These are phyloP conservation scores for Cercospora berteroae DNA, from an alignment of 2,329 filamentous ascomycete genomes.

Conservation along the genomic window DNA sequence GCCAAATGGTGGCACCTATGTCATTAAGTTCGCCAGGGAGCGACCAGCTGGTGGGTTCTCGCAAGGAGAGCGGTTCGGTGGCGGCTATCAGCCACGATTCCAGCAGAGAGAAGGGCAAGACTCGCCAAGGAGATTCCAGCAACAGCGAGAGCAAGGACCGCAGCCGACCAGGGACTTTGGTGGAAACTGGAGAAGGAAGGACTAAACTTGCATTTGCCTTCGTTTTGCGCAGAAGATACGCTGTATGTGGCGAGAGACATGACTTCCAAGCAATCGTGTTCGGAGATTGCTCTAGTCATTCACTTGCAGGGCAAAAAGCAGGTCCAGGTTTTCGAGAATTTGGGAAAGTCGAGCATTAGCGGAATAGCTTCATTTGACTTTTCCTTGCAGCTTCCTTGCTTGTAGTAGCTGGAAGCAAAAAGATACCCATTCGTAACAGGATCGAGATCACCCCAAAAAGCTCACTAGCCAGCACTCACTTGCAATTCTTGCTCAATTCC, in stretches of 20 bases:
- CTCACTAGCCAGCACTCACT: not conserved
- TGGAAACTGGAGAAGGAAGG: constrained; percentile 8
- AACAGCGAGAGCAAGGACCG: constrained; percentile 3
- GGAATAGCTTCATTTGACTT: not conserved
- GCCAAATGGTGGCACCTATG: constrained; percentile 25
- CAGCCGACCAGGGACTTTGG: constrained; percentile 9
- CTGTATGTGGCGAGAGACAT: not conserved
- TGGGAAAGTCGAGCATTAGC: not conserved
- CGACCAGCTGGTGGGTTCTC: constrained; percentile 5
- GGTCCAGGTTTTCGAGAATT: not conserved
- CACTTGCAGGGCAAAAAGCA: not conserved
- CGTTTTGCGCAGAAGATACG: not conserved
- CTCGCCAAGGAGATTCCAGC: constrained; percentile 5
- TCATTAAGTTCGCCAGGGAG: constrained; percentile 23
- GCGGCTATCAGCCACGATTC: constrained; percentile 3
- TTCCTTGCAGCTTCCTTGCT: not conserved
- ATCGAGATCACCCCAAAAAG: not conserved
- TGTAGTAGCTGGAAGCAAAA: not conserved
- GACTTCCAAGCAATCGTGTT: not conserved
- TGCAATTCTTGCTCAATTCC: not conserved
- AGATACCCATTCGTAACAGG: not conserved
- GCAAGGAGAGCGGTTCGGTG: constrained; percentile 5
- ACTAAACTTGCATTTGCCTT: not conserved
- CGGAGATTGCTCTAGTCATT: not conserved
- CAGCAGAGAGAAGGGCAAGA: constrained; percentile 9